These are phyloP conservation scores for Xerocomus amazonicus DNA, from an alignment of 1,284 basidiomycete species.

Conservation along the genomic window DNA sequence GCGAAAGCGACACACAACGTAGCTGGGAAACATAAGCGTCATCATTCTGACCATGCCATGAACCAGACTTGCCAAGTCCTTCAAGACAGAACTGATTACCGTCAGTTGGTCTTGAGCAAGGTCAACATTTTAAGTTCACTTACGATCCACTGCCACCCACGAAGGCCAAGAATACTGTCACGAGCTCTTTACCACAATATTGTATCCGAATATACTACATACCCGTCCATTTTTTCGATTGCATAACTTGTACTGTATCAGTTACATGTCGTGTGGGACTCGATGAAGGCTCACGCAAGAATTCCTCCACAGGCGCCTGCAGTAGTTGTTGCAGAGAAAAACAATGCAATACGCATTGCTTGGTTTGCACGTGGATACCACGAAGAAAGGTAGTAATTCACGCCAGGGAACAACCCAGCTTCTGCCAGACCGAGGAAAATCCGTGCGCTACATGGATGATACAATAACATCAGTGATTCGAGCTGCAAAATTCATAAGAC, in stretches of 20 bases:
- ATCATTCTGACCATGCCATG: not conserved
- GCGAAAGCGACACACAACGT: conserved; percentile 37
- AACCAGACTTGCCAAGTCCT: conserved; percentile 16
- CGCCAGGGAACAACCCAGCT: conserved; percentile 50
- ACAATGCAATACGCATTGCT: conserved; percentile 49
- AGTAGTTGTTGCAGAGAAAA: conserved; percentile 55
- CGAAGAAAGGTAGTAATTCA: conserved; percentile 51
- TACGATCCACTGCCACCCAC: conserved; percentile 49
- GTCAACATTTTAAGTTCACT: conserved; percentile 19
- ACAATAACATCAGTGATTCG: conserved; percentile 3
- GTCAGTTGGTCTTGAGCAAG: not conserved
- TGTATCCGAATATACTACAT: not conserved
- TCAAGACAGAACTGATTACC: conserved; percentile 28
- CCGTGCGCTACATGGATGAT: conserved; percentile 36
- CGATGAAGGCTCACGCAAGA: conserved; percentile 26
- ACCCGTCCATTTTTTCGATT: conserved; percentile 39
- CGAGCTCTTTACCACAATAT: not conserved
- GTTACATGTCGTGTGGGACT: not conserved
- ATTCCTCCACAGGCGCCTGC: conserved; percentile 45
- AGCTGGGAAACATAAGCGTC: conserved; percentile 17
- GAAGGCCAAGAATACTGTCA: conserved; percentile 33
- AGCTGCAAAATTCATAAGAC: not conserved
- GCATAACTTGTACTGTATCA: conserved; percentile 21
- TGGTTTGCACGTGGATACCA: conserved; percentile 52
- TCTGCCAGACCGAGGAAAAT: conserved; percentile 53